A percentile compares a stretch with the other conserved stretches of the same genome.
Evolutionary conservation across 352 stramenopile species (phyloP).

Genomic region (Thalassiosira allenii): DNA sequence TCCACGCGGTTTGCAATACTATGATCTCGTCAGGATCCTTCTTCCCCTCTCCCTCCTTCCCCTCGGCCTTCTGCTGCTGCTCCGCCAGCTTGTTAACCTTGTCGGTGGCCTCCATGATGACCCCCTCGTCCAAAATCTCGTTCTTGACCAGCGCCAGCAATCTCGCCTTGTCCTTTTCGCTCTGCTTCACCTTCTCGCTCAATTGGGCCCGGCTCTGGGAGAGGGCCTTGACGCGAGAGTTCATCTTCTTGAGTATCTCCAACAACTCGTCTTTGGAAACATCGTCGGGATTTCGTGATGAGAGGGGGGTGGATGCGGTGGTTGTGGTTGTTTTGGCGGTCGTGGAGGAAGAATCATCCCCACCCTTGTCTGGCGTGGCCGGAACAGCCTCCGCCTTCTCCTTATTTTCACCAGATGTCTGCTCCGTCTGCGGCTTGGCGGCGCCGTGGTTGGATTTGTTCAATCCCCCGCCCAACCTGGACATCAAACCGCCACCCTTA

Average conservation of each 20-base stretch:
- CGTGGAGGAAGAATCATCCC: neutral
- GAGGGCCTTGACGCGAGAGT: slow-evolving; percentile 81
- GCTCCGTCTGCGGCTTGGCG: neutral
- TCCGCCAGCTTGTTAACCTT: slow-evolving; percentile 40
- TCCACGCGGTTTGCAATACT: slow-evolving; percentile 73
- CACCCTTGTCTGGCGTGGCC: slow-evolving; percentile 6
- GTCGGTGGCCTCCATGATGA: slow-evolving; percentile 40
- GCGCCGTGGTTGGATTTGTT: too few relatives aligned
- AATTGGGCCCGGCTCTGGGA: slow-evolving; percentile 66
- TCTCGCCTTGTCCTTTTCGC: slow-evolving; percentile 67
- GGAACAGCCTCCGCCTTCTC: neutral
- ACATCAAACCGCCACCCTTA: too few relatives aligned
- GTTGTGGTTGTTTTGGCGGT: slow-evolving; percentile 11
- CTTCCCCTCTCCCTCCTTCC: slow-evolving; percentile 12
- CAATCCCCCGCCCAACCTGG: too few relatives aligned
- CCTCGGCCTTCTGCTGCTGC: slow-evolving; percentile 13
- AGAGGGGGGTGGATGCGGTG: slow-evolving; percentile 15
- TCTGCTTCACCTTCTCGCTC: slow-evolving; percentile 64
- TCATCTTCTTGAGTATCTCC: slow-evolving; percentile 84
- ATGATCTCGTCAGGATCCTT: slow-evolving; percentile 62
- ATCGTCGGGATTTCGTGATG: slow-evolving; percentile 51
- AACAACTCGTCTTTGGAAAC: slow-evolving; percentile 81
- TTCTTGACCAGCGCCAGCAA: slow-evolving; percentile 70
- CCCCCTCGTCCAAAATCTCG: slow-evolving; percentile 69
- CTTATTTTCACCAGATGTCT: too few relatives aligned